These are phyloP conservation scores for Cymodocea nodosa DNA, from an alignment of 116 monocot species.

Conservation along the genomic window DNA sequence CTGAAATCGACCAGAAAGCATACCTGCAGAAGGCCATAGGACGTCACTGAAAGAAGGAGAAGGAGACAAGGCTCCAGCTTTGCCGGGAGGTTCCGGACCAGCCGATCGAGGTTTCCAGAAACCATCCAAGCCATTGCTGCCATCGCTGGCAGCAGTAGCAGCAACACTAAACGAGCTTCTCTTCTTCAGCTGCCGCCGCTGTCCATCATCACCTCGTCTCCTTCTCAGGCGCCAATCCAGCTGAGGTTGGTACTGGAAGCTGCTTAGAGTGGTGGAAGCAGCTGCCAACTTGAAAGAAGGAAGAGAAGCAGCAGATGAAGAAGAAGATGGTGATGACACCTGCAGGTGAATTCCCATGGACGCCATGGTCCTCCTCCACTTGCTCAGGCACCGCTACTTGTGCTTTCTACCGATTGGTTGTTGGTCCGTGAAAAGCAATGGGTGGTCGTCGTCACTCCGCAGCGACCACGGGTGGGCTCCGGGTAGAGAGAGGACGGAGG, in stretches of 20 bases:
- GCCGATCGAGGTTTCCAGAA: neutral
- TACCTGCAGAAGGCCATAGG: slow-evolving; percentile 65
- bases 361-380: neutral
- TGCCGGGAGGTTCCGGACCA: no score
- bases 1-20: neutral
- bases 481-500: neutral
- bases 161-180: neutral
- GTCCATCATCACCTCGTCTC: neutral
- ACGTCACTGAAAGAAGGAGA: slow-evolving; percentile 44
- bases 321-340: neutral
- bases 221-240: neutral
- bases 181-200: neutral
- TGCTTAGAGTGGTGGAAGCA: neutral
- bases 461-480: neutral
- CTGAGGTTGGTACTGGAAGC: neutral
- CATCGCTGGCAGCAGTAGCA: neutral
- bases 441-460: neutral
- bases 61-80: neutral
- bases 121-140: neutral
- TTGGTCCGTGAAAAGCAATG: neutral
- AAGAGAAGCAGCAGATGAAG: neutral
- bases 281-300: neutral
- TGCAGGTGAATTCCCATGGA: neutral
- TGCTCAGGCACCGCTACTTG: neutral
- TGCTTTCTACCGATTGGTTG: no score